phyloP scores from a whole-genome alignment of 306 rosid genomes.

The Lathyrus sativus region DNA sequence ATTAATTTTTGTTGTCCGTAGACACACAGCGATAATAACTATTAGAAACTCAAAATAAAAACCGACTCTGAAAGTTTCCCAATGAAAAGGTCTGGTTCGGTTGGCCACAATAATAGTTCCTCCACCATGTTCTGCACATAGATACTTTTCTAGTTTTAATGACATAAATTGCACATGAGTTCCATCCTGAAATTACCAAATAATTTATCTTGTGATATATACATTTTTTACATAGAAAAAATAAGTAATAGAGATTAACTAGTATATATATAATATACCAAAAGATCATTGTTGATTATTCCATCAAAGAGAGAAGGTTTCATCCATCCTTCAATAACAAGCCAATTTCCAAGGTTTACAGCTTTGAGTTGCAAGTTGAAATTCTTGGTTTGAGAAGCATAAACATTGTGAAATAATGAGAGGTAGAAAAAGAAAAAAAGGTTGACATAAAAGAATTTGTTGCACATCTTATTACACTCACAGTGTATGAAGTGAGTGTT shows the following conservation, averaged over 20 bases:
- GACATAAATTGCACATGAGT: conserved; percentile 65
- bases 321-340: conserved; percentile 74
- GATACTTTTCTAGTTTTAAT: conserved; percentile 51
- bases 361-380: conserved; percentile 54
- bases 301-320: conserved; percentile 62
- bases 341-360: conserved; percentile 73
- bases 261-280: conserved; percentile 41
- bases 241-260: background rate
- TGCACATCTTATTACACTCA: conserved; percentile 31
- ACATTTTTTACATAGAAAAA: background rate
- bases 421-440: conserved; percentile 35
- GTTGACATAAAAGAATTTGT: background rate
- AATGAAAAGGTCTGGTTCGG: conserved; percentile 45
- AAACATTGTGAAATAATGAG: conserved; percentile 31
- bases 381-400: conserved; percentile 40
- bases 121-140: conserved; percentile 60
- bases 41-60: background rate
- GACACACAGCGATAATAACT: background rate
- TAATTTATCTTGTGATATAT: background rate
- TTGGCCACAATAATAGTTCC: conserved; percentile 55
- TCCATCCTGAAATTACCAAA: conserved; percentile 58
- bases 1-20: background rate
- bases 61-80: conserved; percentile 72
- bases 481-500: background rate
- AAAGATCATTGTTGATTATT: conserved; percentile 61